Evolutionary conservation across 2,329 filamentous ascomycete genomes (phyloP), one percentile per base, ranked within the genome.

Genomic region (Fusarium decemcellulare): DNA sequence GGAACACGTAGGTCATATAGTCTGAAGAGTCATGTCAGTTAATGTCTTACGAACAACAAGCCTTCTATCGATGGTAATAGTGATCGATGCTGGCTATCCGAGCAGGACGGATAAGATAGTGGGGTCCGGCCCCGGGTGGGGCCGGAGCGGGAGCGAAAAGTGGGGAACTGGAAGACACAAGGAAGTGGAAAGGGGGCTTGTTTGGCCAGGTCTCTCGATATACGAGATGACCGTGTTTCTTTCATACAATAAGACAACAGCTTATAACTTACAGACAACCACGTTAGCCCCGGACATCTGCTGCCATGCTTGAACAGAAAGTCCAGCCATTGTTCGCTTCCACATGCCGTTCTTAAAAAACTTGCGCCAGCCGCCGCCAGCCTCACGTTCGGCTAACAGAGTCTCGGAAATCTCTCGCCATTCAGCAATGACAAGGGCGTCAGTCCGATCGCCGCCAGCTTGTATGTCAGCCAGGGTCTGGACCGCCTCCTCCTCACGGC

Each of bases 341-440:
- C 61, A 65, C 56, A 65, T 67, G n/a, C 61, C 61, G 11, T 60
- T 57, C 56, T 65, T 64, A 16, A 64, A 48, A 15, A 60, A 64
- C 30, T 50, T 67, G 11, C 40, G 39, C 61, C 64, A 61, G 8
- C 64, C 61, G 4, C 29, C 27, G 29, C 61, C 52, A 23, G 61
- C 48, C 16, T 67, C 56, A 8, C 61, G 51, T 15, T 67, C 64
- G 8, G 36, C 47, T 8, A 40, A 12, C 10, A 67, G 47, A 9
- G 61, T 76, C 67, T 78, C 76, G 14, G 72, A 87, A 8, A 67
- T 86, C 61, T 87, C 85, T 60, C 86, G 80, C 78, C 82, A 84
- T 72, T 90, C 88, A 1, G 85, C 84, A 56, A 88, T 75, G 6
- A 90, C 87, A 2, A 85, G 72, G 0, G 87, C 85, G 64, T 90